A percentile compares a stretch with the other conserved stretches of the same genome.
Evolutionary conservation across 2,329 filamentous ascomycete species (phyloP).

Genomic region (Venturia effusa): DNA sequence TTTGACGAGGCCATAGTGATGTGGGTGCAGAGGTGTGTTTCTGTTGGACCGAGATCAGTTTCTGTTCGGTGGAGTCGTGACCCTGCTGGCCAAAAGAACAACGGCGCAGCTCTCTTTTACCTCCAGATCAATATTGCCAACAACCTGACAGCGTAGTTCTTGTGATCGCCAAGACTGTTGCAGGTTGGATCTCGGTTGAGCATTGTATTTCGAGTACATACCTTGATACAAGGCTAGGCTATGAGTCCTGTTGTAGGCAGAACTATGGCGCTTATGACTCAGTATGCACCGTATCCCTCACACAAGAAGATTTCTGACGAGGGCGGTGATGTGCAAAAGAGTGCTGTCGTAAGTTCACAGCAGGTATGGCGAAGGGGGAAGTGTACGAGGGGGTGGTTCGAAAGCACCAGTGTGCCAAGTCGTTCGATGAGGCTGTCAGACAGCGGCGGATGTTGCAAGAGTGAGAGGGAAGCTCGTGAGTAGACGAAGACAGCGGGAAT

Average conservation of each 20-base stretch:
- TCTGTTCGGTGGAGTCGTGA: background rate
- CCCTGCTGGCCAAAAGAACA: background rate
- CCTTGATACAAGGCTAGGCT: background rate
- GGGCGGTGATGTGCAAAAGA: background rate
- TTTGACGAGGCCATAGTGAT: constrained; percentile 23
- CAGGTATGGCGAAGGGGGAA: background rate
- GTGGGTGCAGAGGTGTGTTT: background rate
- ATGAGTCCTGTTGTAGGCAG: background rate
- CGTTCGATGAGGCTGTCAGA: background rate
- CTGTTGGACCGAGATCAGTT: background rate
- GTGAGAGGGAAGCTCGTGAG: background rate
- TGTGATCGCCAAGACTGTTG: background rate
- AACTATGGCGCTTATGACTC: background rate
- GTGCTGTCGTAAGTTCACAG: background rate
- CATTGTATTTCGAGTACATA: background rate
- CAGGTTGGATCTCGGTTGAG: background rate
- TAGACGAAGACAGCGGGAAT: background rate
- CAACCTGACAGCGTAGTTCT: background rate
- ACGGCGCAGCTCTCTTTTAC: no score
- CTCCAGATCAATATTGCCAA: background rate
- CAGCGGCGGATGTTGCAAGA: background rate
- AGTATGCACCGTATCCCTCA: background rate
- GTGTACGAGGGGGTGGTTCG: no score
- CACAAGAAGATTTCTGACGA: background rate
- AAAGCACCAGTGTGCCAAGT: no score